These are phyloP conservation scores for Lenwebbia sp. DNA, from an alignment of 345 rosid genomes.

Conservation along the genomic window DNA sequence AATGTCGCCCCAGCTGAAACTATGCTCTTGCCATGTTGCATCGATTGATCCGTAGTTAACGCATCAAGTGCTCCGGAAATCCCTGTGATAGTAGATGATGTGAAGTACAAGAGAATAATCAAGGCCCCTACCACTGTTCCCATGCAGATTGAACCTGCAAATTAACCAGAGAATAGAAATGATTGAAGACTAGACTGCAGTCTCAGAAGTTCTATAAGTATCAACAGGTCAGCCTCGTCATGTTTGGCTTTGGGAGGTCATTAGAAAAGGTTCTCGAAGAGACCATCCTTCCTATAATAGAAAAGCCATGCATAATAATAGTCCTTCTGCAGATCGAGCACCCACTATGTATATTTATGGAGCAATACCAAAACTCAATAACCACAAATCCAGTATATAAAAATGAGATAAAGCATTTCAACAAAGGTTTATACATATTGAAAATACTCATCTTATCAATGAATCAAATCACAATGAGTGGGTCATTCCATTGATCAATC, in stretches of 20 bases:
- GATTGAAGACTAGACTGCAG: background rate
- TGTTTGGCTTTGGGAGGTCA: background rate
- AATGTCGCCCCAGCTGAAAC: conserved; percentile 9
- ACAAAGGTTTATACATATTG: too few relatives aligned
- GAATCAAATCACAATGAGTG: too few relatives aligned
- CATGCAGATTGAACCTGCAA: background rate
- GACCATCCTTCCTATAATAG: background rate
- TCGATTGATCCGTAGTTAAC: background rate
- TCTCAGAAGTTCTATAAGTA: background rate
- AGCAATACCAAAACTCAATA: too few relatives aligned
- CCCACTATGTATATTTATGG: too few relatives aligned
- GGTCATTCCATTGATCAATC: too few relatives aligned
- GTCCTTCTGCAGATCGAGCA: background rate
- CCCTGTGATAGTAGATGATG: background rate
- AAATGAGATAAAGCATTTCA: too few relatives aligned
- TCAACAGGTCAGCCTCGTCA: background rate
- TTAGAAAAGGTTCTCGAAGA: background rate
- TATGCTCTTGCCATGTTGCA: conserved; percentile 7
- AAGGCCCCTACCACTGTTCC: background rate
- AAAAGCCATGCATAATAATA: background rate
- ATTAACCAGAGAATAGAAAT: background rate
- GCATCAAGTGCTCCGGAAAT: background rate
- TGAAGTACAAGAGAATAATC: background rate
- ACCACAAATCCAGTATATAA: too few relatives aligned
- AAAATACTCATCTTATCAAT: too few relatives aligned